Evolutionary conservation across 441 rosid species (phyloP).

Genomic region (Dalechampia spathulata): DNA sequence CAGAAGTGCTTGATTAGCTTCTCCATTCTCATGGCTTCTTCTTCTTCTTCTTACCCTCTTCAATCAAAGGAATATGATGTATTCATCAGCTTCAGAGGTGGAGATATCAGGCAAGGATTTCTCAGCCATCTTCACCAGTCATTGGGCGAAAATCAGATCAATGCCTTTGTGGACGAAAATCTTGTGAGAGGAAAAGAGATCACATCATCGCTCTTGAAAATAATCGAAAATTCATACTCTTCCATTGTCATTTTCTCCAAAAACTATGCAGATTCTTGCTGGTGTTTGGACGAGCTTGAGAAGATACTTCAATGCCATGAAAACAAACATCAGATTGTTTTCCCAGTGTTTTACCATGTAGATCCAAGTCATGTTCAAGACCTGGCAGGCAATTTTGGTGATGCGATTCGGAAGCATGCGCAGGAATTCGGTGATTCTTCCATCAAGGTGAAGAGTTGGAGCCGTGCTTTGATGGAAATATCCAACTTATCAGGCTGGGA

Average conservation of each 20-base stretch:
- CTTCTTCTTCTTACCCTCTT: no score
- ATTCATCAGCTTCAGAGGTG: slow-evolving; percentile 4
- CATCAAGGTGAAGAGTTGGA: not conserved
- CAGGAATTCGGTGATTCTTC: not conserved
- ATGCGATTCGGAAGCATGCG: not conserved
- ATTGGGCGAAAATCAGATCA: not conserved
- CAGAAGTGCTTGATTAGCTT: no score
- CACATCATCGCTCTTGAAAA: not conserved
- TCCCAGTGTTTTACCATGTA: slow-evolving; percentile 10
- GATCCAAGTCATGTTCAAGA: slow-evolving; percentile 20
- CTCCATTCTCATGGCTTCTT: no score
- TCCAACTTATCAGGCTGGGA: not conserved
- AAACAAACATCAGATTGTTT: not conserved
- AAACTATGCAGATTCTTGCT: not conserved
- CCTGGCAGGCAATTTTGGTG: slow-evolving; percentile 17
- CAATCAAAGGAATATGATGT: not conserved
- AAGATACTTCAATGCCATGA: slow-evolving; percentile 16
- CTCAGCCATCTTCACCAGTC: not conserved
- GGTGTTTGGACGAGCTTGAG: slow-evolving; percentile 21
- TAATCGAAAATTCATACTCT: slow-evolving; percentile 12
- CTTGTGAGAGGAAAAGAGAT: slow-evolving; percentile 8
- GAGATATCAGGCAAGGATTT: not conserved
- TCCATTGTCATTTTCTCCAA: slow-evolving; percentile 19
- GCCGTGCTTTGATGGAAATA: not conserved
- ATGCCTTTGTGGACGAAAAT: not conserved